A percentile compares a stretch with the other conserved stretches of the same genome.
phyloP scores from a whole-genome alignment of 2,329 filamentous ascomycete genomes.

The Curvularia spicifera region DNA sequence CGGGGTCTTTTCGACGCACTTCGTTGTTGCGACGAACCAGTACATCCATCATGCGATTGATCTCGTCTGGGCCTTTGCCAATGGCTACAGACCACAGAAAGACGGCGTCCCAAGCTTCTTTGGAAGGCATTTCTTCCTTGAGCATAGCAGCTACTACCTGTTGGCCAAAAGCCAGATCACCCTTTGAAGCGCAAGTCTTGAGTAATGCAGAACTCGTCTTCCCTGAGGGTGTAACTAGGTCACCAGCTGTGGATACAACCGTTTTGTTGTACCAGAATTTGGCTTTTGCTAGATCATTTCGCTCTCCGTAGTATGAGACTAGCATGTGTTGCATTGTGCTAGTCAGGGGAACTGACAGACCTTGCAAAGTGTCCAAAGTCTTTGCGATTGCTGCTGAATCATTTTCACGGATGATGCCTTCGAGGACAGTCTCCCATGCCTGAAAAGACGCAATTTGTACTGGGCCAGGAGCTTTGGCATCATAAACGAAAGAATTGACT shows the following conservation, averaged over 20 bases:
- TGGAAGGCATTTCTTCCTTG: constrained; percentile 41
- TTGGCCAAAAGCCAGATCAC: constrained; percentile 49
- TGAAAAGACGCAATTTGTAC: constrained; percentile 3
- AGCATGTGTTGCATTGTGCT: constrained; percentile 57
- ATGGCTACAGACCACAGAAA: constrained; percentile 77
- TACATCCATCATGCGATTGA: constrained; percentile 73
- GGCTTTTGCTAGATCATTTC: constrained; percentile 64
- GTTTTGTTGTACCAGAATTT: constrained; percentile 71
- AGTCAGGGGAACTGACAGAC: constrained; percentile 48
- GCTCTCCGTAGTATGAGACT: constrained; percentile 66
- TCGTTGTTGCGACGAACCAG: constrained; percentile 62
- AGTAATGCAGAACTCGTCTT: constrained; percentile 63
- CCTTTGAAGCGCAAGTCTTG: constrained; percentile 58
- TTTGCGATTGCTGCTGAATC: constrained; percentile 64
- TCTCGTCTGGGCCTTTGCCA: constrained; percentile 73
- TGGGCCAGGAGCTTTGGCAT: constrained; percentile 8
- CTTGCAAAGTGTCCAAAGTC: constrained; percentile 61
- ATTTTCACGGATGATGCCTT: constrained; percentile 67
- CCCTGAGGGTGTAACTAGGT: constrained; percentile 12
- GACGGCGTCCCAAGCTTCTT: constrained; percentile 72
- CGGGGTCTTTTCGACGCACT: constrained; percentile 47
- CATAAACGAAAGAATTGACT: constrained; percentile 16
- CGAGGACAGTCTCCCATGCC: constrained; percentile 55
- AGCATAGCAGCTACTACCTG: constrained; percentile 52
- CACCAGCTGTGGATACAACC: constrained; percentile 45